A percentile compares a stretch with the other conserved stretches of the same genome.
Conservation (phyloP, 139 green algal genomes). For the Parachlorella kessleri region DNA sequence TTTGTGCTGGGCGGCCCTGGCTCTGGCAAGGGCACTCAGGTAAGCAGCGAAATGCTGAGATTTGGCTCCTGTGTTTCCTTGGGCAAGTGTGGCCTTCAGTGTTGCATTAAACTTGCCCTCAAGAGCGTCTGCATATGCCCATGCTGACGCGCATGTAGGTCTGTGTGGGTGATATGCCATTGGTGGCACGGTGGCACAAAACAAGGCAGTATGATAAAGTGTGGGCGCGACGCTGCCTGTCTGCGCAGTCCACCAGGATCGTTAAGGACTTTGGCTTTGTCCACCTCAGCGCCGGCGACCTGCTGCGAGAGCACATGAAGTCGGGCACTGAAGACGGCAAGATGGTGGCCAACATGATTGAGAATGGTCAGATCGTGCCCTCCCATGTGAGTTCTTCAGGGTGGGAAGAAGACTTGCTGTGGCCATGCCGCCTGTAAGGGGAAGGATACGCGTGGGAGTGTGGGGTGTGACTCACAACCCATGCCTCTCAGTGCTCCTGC, state of each 20-base stretch:
- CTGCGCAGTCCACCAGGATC: slow-evolving; percentile 82
- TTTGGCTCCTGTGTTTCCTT: not conserved
- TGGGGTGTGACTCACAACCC: no score
- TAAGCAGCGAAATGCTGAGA: not conserved
- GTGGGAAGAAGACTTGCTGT: no score
- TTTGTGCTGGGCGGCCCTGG: slow-evolving; percentile 84
- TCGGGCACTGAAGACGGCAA: slow-evolving; percentile 83
- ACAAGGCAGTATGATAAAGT: not conserved
- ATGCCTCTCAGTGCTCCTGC: no score
- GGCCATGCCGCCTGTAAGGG: no score
- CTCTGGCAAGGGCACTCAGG: slow-evolving; percentile 84
- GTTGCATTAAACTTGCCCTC: no score
- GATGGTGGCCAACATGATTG: slow-evolving; percentile 95
- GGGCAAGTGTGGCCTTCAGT: no score
- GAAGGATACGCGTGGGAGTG: no score
- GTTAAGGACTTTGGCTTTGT: slow-evolving; percentile 82
- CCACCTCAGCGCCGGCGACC: slow-evolving; percentile 92
- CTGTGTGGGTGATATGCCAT: no score
- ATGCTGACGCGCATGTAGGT: no score
- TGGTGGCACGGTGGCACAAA: no score
- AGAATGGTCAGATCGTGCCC: slow-evolving; percentile 93
- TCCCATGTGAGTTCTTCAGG: slow-evolving; percentile 48
- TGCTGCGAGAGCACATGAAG: slow-evolving; percentile 91
- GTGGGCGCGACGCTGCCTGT: not conserved
- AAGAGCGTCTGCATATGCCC: no score